A percentile compares a stretch with the other conserved stretches of the same genome.
Evolutionary conservation across 148 eudicot species (phyloP).

Genomic region (Mesembryanthemum crystallinum): DNA sequence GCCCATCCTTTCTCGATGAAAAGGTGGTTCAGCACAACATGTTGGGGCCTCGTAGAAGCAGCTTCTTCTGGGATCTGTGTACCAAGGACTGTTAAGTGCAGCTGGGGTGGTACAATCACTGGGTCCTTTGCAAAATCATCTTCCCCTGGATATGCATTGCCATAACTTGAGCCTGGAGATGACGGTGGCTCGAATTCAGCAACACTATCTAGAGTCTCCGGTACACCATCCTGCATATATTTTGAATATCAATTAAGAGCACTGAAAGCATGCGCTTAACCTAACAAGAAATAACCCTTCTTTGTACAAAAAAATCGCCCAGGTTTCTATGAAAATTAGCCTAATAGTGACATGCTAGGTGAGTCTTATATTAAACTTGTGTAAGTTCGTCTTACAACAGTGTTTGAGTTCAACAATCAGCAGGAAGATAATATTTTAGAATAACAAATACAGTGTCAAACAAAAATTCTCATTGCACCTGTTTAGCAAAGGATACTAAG

Average conservation of each 20-base stretch:
- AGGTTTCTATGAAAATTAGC: background rate
- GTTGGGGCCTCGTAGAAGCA: conserved; percentile 55
- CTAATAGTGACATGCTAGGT: too few relatives aligned
- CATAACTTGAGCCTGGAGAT: conserved; percentile 84
- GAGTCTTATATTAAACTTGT: too few relatives aligned
- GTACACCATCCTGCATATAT: conserved; percentile 62
- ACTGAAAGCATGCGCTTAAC: background rate
- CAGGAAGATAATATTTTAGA: background rate
- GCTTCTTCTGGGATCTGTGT: conserved; percentile 36
- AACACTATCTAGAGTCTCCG: conserved; percentile 68
- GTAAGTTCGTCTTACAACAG: background rate
- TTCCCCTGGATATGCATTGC: conserved; percentile 44
- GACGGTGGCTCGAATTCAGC: conserved; percentile 72
- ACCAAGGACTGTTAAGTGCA: conserved; percentile 57
- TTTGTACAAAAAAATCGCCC: too few relatives aligned
- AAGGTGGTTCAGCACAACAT: conserved; percentile 86
- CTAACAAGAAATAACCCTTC: background rate
- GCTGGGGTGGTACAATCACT: conserved; percentile 63
- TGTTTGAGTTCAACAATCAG: background rate
- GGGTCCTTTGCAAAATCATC: conserved; percentile 91
- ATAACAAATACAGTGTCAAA: too few relatives aligned
- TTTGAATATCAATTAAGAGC: background rate
- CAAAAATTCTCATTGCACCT: too few relatives aligned
- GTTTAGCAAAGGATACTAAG: too few relatives aligned
- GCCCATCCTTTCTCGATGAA: conserved; percentile 68